phyloP scores from a whole-genome alignment of 2,329 filamentous ascomycete genomes.

The Talaromyces sp. region DNA sequence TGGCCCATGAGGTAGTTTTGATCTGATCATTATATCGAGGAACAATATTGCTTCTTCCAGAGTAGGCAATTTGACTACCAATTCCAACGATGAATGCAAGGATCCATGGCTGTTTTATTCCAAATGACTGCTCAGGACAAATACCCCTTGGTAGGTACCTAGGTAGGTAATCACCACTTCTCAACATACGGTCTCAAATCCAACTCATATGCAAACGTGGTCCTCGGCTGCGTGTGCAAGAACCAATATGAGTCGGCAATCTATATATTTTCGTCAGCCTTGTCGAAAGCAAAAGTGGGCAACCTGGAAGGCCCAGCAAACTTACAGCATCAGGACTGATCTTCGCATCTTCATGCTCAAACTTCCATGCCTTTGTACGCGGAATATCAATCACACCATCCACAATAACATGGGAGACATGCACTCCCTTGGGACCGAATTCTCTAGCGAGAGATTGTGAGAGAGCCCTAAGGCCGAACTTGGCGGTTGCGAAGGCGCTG shows the following conservation, averaged over 20 bases:
- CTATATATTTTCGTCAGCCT: slow-evolving; percentile 41
- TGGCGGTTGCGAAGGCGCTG: slow-evolving; percentile 68
- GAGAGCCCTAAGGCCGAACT: slow-evolving; percentile 72
- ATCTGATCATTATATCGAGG: no score
- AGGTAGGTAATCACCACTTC: slow-evolving; percentile 69
- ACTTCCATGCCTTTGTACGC: slow-evolving; percentile 57
- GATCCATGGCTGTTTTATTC: no score
- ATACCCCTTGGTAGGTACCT: no score
- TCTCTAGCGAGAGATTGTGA: slow-evolving; percentile 72
- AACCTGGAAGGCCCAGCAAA: slow-evolving; percentile 18
- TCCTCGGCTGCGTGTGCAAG: slow-evolving; percentile 72
- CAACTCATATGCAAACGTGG: slow-evolving; percentile 74
- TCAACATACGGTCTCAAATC: slow-evolving; percentile 76
- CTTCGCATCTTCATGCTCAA: slow-evolving; percentile 59
- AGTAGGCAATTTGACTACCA: no score
- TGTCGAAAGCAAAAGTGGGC: not conserved
- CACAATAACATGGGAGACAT: slow-evolving; percentile 75
- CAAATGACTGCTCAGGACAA: no score
- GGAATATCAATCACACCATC: slow-evolving; percentile 84
- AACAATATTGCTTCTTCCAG: no score
- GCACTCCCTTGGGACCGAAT: slow-evolving; percentile 77
- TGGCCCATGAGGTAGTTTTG: no score
- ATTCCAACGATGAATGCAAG: no score
- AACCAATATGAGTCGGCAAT: slow-evolving; percentile 86
- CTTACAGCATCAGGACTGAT: slow-evolving; percentile 69